Base-by-base conservation (phyloP, 2,329 filamentous ascomycete genomes). In the Cladophialophora exuberans region DNA sequence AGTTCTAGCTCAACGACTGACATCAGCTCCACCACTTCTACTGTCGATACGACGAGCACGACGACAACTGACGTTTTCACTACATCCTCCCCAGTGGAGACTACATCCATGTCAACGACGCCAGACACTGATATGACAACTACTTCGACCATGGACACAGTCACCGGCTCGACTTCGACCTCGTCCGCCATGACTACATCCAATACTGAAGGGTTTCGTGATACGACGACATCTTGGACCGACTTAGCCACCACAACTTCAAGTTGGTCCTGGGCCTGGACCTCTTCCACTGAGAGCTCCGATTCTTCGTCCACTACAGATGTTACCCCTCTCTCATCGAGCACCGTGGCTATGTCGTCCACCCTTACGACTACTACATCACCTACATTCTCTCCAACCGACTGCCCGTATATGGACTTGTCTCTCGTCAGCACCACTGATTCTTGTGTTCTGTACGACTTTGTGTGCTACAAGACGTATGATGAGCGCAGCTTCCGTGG, bases 401-500 rank as follows among this genome's bases (percentile, higher is more conserved):
- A 26, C 9, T 54, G 52, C 31, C 38, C 45, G 11, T 54, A 50
- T 22, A 30, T 20, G 7, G 45, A 22, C 11, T 13, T 41, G 28
- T 28, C 20, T 36, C 20, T 47, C 30, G 22, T 36, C 22, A 48
- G 42, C 25, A 30, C 17, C 23, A 28, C 25, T 7, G 30, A 46
- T n/a, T 20, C 28, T 17, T 59, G 56, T 26, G 52, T 41, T 25
- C 39, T n/a, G 23, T 62, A 62, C 46, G 48, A 49, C 18, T 59
- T 73, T 57, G 56, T 66, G 25, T 76, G 76, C 64, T 74, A 71
- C 18, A 74, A 73, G 30, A 76, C 77, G 50, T 69, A 85, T 54
- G 81, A 76, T 41, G 82, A 80, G 44, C 71, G 75, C 70, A 15
- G 74, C 73, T 20, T 67, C 72, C 9, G 52, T 76, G 9, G 70